Base-by-base conservation (phyloP, 345 rosid genomes). In the Rhizophora mangle region DNA sequence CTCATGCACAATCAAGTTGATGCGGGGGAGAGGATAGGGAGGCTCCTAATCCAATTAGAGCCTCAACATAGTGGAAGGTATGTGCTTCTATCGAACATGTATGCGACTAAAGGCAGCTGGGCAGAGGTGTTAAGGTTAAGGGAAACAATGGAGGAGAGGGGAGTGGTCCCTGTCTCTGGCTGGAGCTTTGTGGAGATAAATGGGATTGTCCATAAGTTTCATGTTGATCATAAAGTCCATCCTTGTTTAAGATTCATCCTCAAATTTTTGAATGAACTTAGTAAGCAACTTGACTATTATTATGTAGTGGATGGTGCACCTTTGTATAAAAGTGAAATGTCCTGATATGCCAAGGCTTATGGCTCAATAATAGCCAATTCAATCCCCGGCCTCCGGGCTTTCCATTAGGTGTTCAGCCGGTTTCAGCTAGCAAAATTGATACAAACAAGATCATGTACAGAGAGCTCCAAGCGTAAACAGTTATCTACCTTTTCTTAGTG, bases 101-200 rank as follows among this genome's bases (percentile, higher is more conserved):
- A 62, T 66, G 82, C 78, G 22, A 37, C 60, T 3, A 67, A 46
- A 64, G 82, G 79, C 31, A 37, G 36, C 46, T 78, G 82, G 78
- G 82, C 70, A 15, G 67, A 70, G 8, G 82, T 63, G 54, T 6
- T 70, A 19, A 27, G 36, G 46, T 67, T 74, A 11, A 70, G 78
- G 46, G 67, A 61, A 60, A 51, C 64, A 36, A 78, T 74, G 72
- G 71, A 52, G 62, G 64, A 55, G 43, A 67, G 71, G 63, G 60
- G 60, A 74, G 76, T 67, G 6, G 20, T 27, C 32, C 21, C 69
- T 1, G 53, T 57, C 39, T 51, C 78, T 27, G 76, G 66, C 49
- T 78, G 76, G 69, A 74, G 82, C 64, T 78, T 59, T 58, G 62
- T 78, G 27, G 78, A 74, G 78, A 63, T 78, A 49, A 61, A 74